Evolutionary conservation across 148 eudicot genomes (phyloP), one percentile per base, ranked within the genome.

Genomic region (Arbutus unedo): DNA sequence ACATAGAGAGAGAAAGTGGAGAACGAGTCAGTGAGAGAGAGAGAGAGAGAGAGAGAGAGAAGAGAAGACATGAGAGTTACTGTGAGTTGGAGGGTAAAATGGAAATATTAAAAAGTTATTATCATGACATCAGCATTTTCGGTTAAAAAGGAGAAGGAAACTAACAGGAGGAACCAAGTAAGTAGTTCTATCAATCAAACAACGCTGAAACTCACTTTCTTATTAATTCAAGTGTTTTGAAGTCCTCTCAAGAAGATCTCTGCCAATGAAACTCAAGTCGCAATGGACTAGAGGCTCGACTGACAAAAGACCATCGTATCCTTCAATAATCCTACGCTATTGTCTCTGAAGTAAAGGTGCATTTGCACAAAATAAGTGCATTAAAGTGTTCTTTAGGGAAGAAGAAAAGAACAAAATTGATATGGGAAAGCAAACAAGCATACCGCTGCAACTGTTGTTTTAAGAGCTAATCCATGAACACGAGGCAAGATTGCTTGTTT

Each of bases 401-500:
- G 66, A 55, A 60, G 60, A 48, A 47, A 44, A 47, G 43, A 49
- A 47, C 54, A 25, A 56, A 51, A 16, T 48, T 31, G 70, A 57
- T 38, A 57, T 76, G 43, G 44, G 79, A 78, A 68, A 78, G 45
- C 43, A 80, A 81, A 84, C 54, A 44, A 56, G 87, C 94, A 83
- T 91, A 96, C 98, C 81, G 98, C 98, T 87, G 99, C 99, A 84
- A 96, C 97, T 73, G 99, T 96, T 76, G 98, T 96, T 86, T 87
- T 94, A 66, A 96, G 94, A 82, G 99, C 99, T 91, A 96, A 87
- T 79, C 91, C 91, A 88, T 96, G 99, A 76, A 96, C 93, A 72
- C 98, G 97, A 68, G 99, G 97, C 87, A 91, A 74, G 75, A 96
- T 80, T 77, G 90, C 91, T 91, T 96, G 95, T 85, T 87, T 94